Evolutionary conservation across 345 rosid species (phyloP).

Genomic region (Litchi chinensis): DNA sequence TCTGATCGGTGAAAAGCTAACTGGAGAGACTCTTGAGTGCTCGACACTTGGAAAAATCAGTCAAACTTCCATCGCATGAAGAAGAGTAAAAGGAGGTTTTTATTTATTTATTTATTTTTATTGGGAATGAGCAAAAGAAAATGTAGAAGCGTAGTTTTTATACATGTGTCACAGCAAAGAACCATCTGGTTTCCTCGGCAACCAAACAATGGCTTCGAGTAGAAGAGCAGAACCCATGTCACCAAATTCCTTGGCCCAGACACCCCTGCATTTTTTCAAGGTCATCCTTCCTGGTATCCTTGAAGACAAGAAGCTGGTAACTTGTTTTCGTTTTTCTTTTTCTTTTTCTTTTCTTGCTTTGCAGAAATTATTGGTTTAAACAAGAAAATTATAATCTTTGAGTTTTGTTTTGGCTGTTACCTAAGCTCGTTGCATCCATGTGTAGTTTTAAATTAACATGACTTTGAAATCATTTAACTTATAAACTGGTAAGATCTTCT

Average conservation of each 20-base stretch:
- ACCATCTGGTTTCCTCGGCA: not conserved
- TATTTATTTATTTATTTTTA: too few relatives aligned
- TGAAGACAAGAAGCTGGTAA: slow-evolving; percentile 11
- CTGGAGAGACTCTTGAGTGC: too few relatives aligned
- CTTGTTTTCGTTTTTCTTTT: too few relatives aligned
- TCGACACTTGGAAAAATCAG: too few relatives aligned
- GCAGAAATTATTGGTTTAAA: not conserved
- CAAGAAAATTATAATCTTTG: not conserved
- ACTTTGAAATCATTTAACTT: too few relatives aligned
- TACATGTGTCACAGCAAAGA: too few relatives aligned
- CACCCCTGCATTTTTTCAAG: slow-evolving; percentile 10
- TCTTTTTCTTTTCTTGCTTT: not conserved
- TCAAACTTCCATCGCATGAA: too few relatives aligned
- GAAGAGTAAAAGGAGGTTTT: too few relatives aligned
- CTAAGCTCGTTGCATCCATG: not conserved
- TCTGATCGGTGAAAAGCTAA: too few relatives aligned
- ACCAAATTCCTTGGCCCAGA: not conserved
- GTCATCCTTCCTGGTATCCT: not conserved
- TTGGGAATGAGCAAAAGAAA: too few relatives aligned
- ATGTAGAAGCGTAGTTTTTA: too few relatives aligned
- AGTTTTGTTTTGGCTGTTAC: not conserved
- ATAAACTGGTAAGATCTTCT: too few relatives aligned
- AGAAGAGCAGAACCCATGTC: not conserved
- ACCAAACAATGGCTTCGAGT: not conserved
- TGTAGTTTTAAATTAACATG: not conserved